Base-by-base conservation (phyloP, 192 early-diverging fungal genomes). In the Linderina pennispora region DNA sequence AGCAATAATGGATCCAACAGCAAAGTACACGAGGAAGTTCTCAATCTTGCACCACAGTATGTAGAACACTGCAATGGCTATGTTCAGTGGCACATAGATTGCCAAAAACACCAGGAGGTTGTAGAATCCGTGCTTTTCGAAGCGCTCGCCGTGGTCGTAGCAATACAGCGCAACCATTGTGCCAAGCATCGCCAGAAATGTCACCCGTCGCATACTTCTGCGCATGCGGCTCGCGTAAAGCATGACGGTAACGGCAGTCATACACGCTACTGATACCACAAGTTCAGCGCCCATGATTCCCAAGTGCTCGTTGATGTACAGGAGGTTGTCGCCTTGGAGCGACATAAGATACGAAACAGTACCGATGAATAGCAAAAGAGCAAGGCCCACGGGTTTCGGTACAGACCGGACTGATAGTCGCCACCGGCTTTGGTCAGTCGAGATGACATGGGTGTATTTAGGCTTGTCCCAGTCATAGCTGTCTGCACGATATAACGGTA, bases 81-180 rank as follows among this genome's bases (percentile, higher is more conserved):
- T 4, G 43, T 80, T 80, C n/a, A 80, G 55, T 3, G 75, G 77
- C 1, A 79, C 23, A 10, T 40, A 55, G 15, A 79, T 74, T 3
- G 55, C 59, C 55, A 76, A 16, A 18, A 76, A 74, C 17, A 79
- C 77, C 9, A 79, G 54, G 43, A 79, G 28, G 23, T 79, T 79
- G 52, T 79, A 79, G 19, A 76, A 69, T 0, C 77, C 77, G 33
- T 79, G 77, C 13, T 59, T 23, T 26, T 79, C 70, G 36, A 79
- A 79, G n/a, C 66, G 53, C 40, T 79, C 77, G 34, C 77, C 77
- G 16, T 76, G 70, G 51, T 79, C 77, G 50, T 74, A 79, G 6
- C 33, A 43, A 40, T 79, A 76, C 20, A 79, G 49, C 13, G 42
- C 37, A 10, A 16, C 41, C 24, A 28, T 62, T 4, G 44, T 58